Percentiles rank a stretch among this genome's conserved stretches.
Conservation (phyloP, 352 stramenopile genomes). For the Globisporangium megalacanthum region DNA sequence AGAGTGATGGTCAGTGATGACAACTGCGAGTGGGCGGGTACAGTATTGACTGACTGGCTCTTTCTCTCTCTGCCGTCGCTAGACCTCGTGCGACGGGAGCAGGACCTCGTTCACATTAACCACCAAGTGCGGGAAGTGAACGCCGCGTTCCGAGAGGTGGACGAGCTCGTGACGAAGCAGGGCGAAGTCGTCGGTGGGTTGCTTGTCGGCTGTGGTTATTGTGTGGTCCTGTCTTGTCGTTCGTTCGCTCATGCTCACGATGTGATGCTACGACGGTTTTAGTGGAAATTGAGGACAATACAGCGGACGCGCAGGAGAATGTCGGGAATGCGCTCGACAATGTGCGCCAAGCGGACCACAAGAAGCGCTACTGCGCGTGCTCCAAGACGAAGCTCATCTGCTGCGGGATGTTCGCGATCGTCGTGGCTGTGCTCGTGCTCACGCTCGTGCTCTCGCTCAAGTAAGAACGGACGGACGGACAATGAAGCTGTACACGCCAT, state of each 20-base stretch:
- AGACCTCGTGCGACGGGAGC: slow-evolving; percentile 55
- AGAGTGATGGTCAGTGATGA: neutral
- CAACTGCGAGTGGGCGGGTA: neutral
- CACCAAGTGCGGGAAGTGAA: slow-evolving; percentile 65
- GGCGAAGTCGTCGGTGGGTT: slow-evolving; percentile 57
- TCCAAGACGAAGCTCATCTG: slow-evolving; percentile 62
- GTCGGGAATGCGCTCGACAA: slow-evolving; percentile 42
- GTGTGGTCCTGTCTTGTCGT: neutral
- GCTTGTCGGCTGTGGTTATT: no score
- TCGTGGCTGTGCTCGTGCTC: slow-evolving; percentile 44
- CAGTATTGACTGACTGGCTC: neutral
- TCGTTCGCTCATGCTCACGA: no score
- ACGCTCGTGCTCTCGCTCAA: slow-evolving; percentile 35
- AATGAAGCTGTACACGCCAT: no score
- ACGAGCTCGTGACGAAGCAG: slow-evolving; percentile 56
- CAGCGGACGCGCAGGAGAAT: slow-evolving; percentile 40
- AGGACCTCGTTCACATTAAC: slow-evolving; percentile 73
- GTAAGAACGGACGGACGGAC: slow-evolving; percentile 9
- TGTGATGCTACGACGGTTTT: slow-evolving; percentile 4
- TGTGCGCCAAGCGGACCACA: slow-evolving; percentile 47
- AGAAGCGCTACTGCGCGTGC: slow-evolving; percentile 46
- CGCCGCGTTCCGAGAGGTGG: slow-evolving; percentile 57
- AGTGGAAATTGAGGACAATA: slow-evolving; percentile 63
- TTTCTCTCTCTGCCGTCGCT: slow-evolving; percentile 8
- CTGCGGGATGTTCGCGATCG: slow-evolving; percentile 36